A percentile compares a stretch with the other conserved stretches of the same genome.
These are phyloP conservation scores for Penicillium sp. DNA, from an alignment of 2,329 filamentous ascomycete species.

Conservation along the genomic window DNA sequence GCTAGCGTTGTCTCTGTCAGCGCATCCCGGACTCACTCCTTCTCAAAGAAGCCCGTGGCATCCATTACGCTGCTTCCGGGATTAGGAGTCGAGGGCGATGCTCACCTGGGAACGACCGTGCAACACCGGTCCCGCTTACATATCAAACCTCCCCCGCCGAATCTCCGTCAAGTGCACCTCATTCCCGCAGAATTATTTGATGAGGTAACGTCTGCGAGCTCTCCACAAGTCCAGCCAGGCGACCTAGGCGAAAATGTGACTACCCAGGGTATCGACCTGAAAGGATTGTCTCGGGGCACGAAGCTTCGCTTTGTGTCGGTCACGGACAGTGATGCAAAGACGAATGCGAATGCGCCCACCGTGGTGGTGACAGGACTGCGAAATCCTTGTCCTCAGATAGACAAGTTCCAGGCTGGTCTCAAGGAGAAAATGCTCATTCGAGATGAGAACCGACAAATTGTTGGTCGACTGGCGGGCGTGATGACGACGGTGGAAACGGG, in stretches of 20 bases:
- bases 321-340: background rate
- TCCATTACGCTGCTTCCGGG: background rate
- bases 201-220: background rate
- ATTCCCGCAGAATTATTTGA: background rate
- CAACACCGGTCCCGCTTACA: background rate
- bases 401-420: background rate
- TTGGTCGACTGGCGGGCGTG: slow-evolving; percentile 14
- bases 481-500: slow-evolving; percentile 16
- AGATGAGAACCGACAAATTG: background rate
- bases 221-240: background rate
- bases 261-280: background rate
- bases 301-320: background rate
- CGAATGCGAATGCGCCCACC: background rate
- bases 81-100: background rate
- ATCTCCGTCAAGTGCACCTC: background rate
- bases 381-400: background rate
- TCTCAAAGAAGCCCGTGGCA: background rate
- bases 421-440: background rate
- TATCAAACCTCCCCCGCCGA: background rate
- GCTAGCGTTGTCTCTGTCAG: background rate
- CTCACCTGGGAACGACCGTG: background rate
- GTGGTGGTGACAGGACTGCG: background rate
- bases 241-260: background rate
- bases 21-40: background rate
- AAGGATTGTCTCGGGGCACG: background rate